phyloP scores from a whole-genome alignment of 2,329 filamentous ascomycete species.

The Beauveria brongniartii region DNA sequence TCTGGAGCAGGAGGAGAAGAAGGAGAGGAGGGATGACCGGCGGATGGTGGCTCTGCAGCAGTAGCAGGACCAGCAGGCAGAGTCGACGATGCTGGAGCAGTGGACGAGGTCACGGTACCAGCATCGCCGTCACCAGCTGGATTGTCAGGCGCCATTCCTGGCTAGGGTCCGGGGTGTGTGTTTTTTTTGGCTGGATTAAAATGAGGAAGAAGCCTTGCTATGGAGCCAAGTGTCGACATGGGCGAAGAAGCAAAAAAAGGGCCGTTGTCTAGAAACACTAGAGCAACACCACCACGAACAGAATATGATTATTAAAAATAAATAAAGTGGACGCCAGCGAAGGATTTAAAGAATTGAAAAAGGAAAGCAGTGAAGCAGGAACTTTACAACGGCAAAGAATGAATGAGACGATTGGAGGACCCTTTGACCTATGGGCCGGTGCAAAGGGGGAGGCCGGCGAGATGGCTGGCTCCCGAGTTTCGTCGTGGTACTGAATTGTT shows the following conservation, averaged over 20 bases:
- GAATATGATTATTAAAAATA: background rate
- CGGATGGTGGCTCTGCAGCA: background rate
- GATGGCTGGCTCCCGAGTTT: background rate
- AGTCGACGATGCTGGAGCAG: constrained; percentile 1
- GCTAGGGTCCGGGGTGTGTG: constrained; percentile 7
- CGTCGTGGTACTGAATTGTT: background rate
- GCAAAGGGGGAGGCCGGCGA: background rate
- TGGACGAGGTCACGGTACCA: constrained; percentile 3
- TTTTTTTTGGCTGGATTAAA: constrained; percentile 9
- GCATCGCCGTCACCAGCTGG: constrained; percentile 8
- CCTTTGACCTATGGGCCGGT: background rate
- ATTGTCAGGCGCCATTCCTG: constrained; percentile 8
- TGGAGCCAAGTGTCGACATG: constrained; percentile 10
- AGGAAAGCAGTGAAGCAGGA: background rate
- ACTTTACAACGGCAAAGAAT: background rate
- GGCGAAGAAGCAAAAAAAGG: constrained; percentile 3
- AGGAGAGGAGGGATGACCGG: constrained; percentile 5
- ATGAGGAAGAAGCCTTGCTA: constrained; percentile 8
- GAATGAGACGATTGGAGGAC: background rate
- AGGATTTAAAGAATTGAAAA: background rate
- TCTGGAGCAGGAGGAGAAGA: constrained; percentile 2
- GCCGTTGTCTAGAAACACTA: background rate
- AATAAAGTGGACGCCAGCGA: background rate
- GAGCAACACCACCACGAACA: background rate
- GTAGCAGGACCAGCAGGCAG: constrained; percentile 9